A percentile compares a stretch with the other conserved stretches of the same genome.
Conservation (phyloP, 345 rosid genomes). For the Mangifera indica region DNA sequence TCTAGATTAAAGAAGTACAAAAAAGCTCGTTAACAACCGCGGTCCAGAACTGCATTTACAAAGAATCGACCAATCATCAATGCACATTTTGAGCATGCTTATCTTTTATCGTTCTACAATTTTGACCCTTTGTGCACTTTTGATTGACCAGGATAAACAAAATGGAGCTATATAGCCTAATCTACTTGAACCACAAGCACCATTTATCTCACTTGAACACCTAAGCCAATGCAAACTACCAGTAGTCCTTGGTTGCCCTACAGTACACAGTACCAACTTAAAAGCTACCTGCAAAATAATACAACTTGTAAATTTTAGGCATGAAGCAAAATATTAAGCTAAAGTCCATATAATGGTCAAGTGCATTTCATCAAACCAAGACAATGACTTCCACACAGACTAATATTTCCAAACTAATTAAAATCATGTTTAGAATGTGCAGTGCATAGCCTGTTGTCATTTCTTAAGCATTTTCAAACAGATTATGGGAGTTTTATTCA, state of each 20-base stretch:
- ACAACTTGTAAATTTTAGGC: neutral
- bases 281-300: neutral
- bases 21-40: neutral
- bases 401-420: neutral
- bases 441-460: neutral
- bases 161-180: conserved; percentile 3
- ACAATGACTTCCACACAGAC: neutral
- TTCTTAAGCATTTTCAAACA: neutral
- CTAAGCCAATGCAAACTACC: conserved; percentile 6
- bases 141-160: neutral
- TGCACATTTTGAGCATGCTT: neutral
- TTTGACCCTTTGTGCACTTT: neutral
- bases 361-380: neutral
- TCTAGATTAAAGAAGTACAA: too few relatives aligned
- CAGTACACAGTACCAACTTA: too few relatives aligned
- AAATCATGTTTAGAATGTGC: neutral
- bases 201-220: neutral
- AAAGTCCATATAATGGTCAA: neutral
- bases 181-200: conserved; percentile 1
- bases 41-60: conserved; percentile 25
- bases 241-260: conserved; percentile 7
- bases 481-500: neutral
- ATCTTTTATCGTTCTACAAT: neutral
- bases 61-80: conserved; percentile 17
- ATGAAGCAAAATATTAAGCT: neutral